These are phyloP conservation scores for Quercus phellos DNA, from an alignment of 331 rosid genomes.

Conservation along the genomic window DNA sequence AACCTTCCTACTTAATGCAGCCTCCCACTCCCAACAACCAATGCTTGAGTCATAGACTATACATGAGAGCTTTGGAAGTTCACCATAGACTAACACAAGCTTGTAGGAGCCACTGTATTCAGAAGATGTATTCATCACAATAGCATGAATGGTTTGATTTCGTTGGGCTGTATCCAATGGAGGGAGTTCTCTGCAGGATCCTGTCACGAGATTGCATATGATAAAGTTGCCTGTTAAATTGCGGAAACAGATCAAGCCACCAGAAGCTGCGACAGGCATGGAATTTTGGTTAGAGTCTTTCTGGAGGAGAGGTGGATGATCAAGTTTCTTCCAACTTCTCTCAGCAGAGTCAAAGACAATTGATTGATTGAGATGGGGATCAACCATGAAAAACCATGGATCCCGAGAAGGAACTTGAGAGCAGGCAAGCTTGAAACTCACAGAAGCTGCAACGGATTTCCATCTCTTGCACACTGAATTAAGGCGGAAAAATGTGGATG, in stretches of 20 bases:
- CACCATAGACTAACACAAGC: constrained; percentile 70
- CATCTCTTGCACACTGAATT: constrained; percentile 89
- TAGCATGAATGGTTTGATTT: constrained; percentile 57
- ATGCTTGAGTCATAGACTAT: constrained; percentile 48
- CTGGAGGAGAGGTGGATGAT: constrained; percentile 40
- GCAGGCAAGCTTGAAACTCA: constrained; percentile 85
- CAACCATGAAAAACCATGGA: constrained; percentile 94
- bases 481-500: constrained; percentile 81
- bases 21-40: constrained; percentile 68
- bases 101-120: constrained; percentile 35
- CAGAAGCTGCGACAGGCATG: constrained; percentile 89
- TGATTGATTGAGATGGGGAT: constrained; percentile 56
- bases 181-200: constrained; percentile 57
- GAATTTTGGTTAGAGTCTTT: constrained; percentile 33
- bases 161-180: constrained; percentile 35
- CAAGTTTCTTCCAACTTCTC: constrained; percentile 66
- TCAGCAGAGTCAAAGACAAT: constrained; percentile 76
- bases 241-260: constrained; percentile 84
- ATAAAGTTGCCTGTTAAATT: constrained; percentile 44
- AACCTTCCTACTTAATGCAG: constrained; percentile 34
- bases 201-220: constrained; percentile 68
- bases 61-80: constrained; percentile 55
- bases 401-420: constrained; percentile 61
- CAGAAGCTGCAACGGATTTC: constrained; percentile 70
- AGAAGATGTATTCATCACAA: constrained; percentile 58